These are phyloP conservation scores for Dioscorea cayenensis DNA, from an alignment of 116 monocot species.

Conservation along the genomic window DNA sequence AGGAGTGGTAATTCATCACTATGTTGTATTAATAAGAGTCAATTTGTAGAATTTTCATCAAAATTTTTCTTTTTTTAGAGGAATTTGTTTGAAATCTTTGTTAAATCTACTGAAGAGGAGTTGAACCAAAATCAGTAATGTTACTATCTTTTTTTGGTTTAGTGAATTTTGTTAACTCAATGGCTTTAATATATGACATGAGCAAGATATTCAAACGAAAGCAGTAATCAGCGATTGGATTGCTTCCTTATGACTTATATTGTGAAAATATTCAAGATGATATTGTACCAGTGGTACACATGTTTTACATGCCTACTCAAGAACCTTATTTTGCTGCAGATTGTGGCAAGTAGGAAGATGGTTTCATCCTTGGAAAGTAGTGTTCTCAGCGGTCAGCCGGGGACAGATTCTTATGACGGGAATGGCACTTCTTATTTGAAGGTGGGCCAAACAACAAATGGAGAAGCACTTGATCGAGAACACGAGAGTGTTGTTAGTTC, in stretches of 20 bases:
- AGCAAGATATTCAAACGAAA: no score
- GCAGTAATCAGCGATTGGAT: no score
- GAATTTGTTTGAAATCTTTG: neutral
- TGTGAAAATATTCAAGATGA: no score
- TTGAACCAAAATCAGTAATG: no score
- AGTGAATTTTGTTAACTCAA: neutral
- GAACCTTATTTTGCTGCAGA: slow-evolving; percentile 35
- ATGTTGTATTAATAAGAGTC: neutral
- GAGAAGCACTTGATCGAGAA: slow-evolving; percentile 4
- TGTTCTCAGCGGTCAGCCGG: slow-evolving; percentile 13
- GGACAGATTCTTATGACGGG: slow-evolving; percentile 8
- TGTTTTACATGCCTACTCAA: neutral
- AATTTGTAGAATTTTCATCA: no score
- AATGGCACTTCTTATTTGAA: slow-evolving; percentile 10
- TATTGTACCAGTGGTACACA: no score
- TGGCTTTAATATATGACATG: no score
- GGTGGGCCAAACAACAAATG: slow-evolving; percentile 5
- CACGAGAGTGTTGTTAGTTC: slow-evolving; percentile 3
- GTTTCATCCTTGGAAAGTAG: slow-evolving; percentile 31
- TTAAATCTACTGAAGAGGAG: no score
- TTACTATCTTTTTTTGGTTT: no score
- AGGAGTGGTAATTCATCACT: neutral
- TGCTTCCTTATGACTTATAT: no score
- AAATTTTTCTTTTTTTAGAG: no score
- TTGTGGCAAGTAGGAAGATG: slow-evolving; percentile 48